A percentile compares a stretch with the other conserved stretches of the same genome.
These are phyloP conservation scores for Apostasia ramifera DNA, from an alignment of 106 monocot genomes.

Conservation along the genomic window DNA sequence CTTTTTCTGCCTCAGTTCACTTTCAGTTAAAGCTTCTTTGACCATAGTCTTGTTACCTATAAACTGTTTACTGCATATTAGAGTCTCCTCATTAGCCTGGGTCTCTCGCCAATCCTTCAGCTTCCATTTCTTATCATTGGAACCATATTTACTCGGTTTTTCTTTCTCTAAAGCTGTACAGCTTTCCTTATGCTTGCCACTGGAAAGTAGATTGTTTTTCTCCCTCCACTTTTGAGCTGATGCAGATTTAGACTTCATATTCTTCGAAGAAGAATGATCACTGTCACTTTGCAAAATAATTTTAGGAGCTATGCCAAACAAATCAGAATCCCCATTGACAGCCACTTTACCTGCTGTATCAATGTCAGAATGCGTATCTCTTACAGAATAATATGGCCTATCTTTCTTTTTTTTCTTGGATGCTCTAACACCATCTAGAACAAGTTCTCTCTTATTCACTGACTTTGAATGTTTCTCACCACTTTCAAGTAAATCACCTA, in stretches of 20 bases:
- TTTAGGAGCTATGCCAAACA: conserved; percentile 12
- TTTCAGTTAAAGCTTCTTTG: conserved; percentile 28
- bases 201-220: conserved; percentile 13
- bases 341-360: conserved; percentile 20
- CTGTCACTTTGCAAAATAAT: conserved; percentile 20
- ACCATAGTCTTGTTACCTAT: conserved; percentile 1
- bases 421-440: conserved; percentile 36
- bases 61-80: neutral
- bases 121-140: conserved; percentile 50
- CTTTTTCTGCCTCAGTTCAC: conserved; percentile 33
- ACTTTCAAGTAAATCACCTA: conserved; percentile 56
- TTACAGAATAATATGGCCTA: conserved; percentile 15
- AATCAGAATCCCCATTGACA: conserved; percentile 11
- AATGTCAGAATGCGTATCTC: conserved; percentile 28
- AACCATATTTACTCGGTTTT: conserved; percentile 19
- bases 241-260: conserved; percentile 22
- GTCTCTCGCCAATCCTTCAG: conserved; percentile 35
- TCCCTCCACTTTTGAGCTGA: conserved; percentile 25
- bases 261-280: conserved; percentile 33
- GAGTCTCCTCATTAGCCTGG: conserved; percentile 10
- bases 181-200: conserved; percentile 29
- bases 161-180: conserved; percentile 16
- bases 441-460: conserved; percentile 54
- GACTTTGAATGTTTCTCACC: conserved; percentile 38
- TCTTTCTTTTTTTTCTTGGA: conserved; percentile 63